Percentiles rank a stretch among this genome's conserved stretches.
Conservation (phyloP, 176 grass and related monocot genomes). For the Aegilops speltoides region DNA sequence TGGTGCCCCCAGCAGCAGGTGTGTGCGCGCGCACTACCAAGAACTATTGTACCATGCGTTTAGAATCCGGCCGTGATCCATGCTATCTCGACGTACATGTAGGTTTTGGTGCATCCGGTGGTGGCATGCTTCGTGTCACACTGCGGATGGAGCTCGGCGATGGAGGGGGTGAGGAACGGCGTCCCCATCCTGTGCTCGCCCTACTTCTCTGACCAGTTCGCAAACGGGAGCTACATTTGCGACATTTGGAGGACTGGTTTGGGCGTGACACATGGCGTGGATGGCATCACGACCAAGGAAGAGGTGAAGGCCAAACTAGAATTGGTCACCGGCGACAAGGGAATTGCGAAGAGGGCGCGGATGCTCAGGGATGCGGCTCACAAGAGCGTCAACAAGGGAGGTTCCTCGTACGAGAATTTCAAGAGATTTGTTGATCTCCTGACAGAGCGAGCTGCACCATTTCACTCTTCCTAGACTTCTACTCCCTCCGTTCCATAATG, state of each 20-base stretch:
- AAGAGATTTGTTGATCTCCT: not conserved
- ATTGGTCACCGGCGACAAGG: not conserved
- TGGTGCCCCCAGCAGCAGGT: slow-evolving; percentile 57
- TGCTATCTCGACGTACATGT: not conserved
- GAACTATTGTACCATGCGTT: no score
- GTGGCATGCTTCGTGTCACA: slow-evolving; percentile 48
- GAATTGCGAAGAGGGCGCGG: not conserved
- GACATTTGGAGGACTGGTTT: not conserved
- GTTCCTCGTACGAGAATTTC: not conserved
- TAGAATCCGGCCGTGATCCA: no score
- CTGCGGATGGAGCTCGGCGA: slow-evolving; percentile 56
- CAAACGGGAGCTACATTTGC: slow-evolving; percentile 15
- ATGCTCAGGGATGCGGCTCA: not conserved
- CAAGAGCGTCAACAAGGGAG: not conserved
- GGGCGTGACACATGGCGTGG: not conserved
- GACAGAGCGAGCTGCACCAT: not conserved
- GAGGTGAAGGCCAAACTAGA: not conserved
- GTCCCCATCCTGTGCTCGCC: slow-evolving; percentile 55
- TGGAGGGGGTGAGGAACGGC: slow-evolving; percentile 33
- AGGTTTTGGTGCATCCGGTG: slow-evolving; percentile 26
- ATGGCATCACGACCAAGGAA: not conserved
- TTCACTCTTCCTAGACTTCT: not conserved
- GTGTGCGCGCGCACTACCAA: no score
- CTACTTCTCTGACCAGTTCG: slow-evolving; percentile 23
- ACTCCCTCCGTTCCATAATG: no score